Evolutionary conservation across 2,329 filamentous ascomycete species (phyloP), one percentile per base, ranked within the genome.

Genomic region (Talaromyces sp.): DNA sequence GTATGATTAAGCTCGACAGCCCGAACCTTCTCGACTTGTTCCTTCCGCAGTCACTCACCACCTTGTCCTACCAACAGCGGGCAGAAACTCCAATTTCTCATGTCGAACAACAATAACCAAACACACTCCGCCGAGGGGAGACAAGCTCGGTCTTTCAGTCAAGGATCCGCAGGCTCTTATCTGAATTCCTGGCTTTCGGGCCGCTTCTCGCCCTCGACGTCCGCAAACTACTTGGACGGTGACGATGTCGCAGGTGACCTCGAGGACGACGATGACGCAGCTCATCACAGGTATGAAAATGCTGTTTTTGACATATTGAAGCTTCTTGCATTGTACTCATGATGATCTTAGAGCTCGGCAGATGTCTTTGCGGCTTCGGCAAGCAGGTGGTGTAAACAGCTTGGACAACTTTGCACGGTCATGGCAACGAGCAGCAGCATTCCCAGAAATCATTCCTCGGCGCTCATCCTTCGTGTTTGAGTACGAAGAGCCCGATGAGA

Each of bases 401-500:
- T 90, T 98, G 72, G 90, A 95, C 73, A 96, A 93, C 73, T 98
- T 98, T 75, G 91, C 93, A 52, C 87, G 90, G 67, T 96, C 92
- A 71, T 97, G 93, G 90, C 92, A 94, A 78, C 89, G 94, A 75
- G 94, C 94, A 43, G 92, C 93, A 31, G 89, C 86, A 65, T 98
- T 98, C 77, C 86, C 88, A 68, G 93, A 97, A 76, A 91, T 97
- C 70, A 89, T 95, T 39, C 92, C 92, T 5, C 89, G 91, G 63
- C 87, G 89, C 17, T 88, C 89, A 15, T 89, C 91, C 39, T 92
- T 96, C 74, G 83, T 91, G 62, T 85, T 88, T 68, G 64, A 66
- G 31, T 57, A 49, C 39, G 84, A 84, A 2, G 78, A 79, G 33
- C 72, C 75, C 5, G 82, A 86, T 22, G 78, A 82, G 49, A 86